A percentile compares a stretch with the other conserved stretches of the same genome.
Evolutionary conservation across 805 yeast species (phyloP).

Genomic region (Cyberlindnera saturnus): DNA sequence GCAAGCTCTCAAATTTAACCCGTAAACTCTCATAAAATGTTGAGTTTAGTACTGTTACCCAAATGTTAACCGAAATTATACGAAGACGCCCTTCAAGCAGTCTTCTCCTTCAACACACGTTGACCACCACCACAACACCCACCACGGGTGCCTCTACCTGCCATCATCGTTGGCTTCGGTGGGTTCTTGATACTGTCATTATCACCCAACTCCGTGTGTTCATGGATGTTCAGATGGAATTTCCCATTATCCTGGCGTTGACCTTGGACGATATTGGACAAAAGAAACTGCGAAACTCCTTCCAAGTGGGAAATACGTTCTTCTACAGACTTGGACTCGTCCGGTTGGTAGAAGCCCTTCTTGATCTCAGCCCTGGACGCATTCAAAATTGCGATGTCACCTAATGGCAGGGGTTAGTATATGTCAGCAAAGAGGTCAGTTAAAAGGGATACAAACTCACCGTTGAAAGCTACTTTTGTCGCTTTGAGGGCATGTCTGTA

Average conservation of each 20-base stretch:
- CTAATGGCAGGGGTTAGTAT: conserved; percentile 18
- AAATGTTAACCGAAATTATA: not conserved
- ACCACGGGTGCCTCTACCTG: conserved; percentile 40
- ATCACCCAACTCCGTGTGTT: conserved; percentile 84
- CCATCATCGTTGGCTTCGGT: conserved; percentile 48
- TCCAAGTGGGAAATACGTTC: conserved; percentile 52
- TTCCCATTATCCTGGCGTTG: conserved; percentile 35
- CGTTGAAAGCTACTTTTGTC: conserved; percentile 50
- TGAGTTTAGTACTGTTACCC: not conserved
- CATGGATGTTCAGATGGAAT: conserved; percentile 63
- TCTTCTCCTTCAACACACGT: conserved; percentile 10
- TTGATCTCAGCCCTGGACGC: conserved; percentile 61
- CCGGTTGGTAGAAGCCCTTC: conserved; percentile 45
- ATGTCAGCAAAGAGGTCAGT: not conserved
- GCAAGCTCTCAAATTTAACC: no score
- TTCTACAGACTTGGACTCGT: conserved; percentile 40
- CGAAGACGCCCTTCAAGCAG: not conserved
- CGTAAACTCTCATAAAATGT: no score
- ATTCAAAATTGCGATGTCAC: conserved; percentile 35
- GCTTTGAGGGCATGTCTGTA: conserved; percentile 67
- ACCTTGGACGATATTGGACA: conserved; percentile 85
- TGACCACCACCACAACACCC: conserved; percentile 23
- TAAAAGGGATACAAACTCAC: conserved; percentile 13
- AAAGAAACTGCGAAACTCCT: conserved; percentile 66
- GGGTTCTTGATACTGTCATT: conserved; percentile 65